Percentiles rank a stretch among this genome's conserved stretches.
phyloP scores from a whole-genome alignment of 345 rosid species.

The Pistacia atlantica region DNA sequence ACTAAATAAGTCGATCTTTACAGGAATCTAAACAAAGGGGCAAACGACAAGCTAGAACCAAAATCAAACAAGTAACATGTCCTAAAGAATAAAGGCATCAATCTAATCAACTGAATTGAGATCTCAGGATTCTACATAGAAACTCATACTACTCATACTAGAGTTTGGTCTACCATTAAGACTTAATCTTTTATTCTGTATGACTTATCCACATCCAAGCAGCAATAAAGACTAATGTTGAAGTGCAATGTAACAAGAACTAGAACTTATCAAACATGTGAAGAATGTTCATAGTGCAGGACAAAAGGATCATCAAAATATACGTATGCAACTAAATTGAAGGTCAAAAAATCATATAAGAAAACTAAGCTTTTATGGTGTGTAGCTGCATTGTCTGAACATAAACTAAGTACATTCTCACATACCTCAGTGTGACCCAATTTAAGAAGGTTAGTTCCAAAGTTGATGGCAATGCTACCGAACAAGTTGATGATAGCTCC shows the following conservation, averaged over 20 bases:
- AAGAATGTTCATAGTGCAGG: neutral
- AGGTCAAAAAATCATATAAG: neutral
- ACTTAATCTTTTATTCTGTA: neutral
- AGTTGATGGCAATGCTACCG: constrained; percentile 98
- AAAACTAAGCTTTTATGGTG: neutral
- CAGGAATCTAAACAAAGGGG: neutral
- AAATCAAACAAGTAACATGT: neutral
- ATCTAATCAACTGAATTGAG: neutral
- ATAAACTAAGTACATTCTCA: neutral
- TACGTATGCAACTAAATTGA: neutral
- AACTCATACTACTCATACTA: neutral
- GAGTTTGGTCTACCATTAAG: neutral
- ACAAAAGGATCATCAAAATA: neutral
- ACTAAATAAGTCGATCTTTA: neutral
- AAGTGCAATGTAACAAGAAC: neutral
- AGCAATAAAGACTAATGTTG: neutral
- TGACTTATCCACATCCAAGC: neutral
- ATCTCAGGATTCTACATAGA: neutral
- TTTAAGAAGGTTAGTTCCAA: constrained; percentile 99
- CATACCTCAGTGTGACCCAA: constrained; percentile 91
- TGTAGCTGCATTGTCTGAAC: neutral
- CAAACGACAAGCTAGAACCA: neutral
- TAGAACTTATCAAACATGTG: constrained; percentile 1
- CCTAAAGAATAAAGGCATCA: neutral
- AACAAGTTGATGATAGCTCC: constrained; percentile 95